Evolutionary conservation across 108 stramenopile species (phyloP).

Genomic region (Nitzschia sp.): DNA sequence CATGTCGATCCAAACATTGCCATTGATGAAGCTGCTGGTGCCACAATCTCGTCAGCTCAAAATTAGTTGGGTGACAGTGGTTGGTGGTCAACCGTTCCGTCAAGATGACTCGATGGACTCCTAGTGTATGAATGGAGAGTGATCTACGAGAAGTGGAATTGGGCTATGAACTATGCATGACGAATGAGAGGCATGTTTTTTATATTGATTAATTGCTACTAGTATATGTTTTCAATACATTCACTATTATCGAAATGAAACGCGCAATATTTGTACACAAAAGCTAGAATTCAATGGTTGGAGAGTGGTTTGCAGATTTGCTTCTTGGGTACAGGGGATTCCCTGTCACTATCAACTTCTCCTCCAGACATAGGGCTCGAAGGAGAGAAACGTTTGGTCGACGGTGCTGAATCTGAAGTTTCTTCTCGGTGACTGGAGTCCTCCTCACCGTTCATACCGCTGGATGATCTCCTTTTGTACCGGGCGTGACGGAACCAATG

Average conservation of each 20-base stretch:
- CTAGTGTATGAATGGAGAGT: not conserved
- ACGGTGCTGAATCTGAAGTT: not conserved
- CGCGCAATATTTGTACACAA: not conserved
- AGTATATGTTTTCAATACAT: too few relatives aligned
- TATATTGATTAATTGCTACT: too few relatives aligned
- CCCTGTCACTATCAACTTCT: too few relatives aligned
- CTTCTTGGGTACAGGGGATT: too few relatives aligned
- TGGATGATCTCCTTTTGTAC: not conserved
- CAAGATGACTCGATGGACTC: not conserved
- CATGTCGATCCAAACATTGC: not conserved
- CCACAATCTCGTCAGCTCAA: too few relatives aligned
- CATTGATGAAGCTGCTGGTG: not conserved
- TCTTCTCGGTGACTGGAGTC: not conserved
- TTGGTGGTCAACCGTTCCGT: not conserved
- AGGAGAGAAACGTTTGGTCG: not conserved
- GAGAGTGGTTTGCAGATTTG: not conserved
- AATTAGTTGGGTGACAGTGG: too few relatives aligned
- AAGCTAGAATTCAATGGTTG: not conserved
- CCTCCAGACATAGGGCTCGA: not conserved
- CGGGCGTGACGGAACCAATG: conserved; percentile 26
- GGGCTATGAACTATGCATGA: too few relatives aligned
- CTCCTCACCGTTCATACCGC: not conserved
- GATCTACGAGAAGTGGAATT: not conserved
- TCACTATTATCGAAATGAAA: too few relatives aligned
- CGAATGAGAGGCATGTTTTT: too few relatives aligned